phyloP scores from a whole-genome alignment of 129 eudicot species.

The Tanacetum coccineum region DNA sequence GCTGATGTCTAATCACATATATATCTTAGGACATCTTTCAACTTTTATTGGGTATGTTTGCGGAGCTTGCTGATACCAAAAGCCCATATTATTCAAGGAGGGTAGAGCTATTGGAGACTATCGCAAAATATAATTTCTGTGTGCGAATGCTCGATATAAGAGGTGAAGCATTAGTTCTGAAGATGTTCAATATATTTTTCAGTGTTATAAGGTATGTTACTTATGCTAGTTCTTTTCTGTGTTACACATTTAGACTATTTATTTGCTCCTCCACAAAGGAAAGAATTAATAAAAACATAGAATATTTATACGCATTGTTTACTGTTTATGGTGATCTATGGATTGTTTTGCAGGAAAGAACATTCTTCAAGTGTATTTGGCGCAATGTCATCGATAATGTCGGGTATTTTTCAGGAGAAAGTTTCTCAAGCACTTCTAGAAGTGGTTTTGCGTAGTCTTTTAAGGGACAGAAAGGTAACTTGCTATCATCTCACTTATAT shows the following conservation, averaged over 20 bases:
- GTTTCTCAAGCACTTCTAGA: conserved; percentile 61
- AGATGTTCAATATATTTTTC: conserved; percentile 77
- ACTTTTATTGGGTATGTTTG: conserved; percentile 71
- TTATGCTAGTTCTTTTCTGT: neutral
- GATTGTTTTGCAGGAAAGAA: conserved; percentile 55
- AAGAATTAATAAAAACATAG: neutral
- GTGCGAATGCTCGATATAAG: conserved; percentile 73
- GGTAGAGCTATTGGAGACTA: conserved; percentile 71
- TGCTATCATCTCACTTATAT: conserved; percentile 13
- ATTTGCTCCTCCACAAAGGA: conserved; percentile 2
- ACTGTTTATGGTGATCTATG: conserved; percentile 12
- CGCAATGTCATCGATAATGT: conserved; percentile 73
- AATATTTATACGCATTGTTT: neutral
- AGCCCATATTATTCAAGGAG: conserved; percentile 69
- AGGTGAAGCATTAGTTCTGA: conserved; percentile 62
- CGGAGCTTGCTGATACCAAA: conserved; percentile 60
- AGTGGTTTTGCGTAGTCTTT: conserved; percentile 64
- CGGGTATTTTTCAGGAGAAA: conserved; percentile 62
- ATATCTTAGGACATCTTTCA: conserved; percentile 61
- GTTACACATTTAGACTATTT: conserved; percentile 15
- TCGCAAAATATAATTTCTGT: conserved; percentile 68
- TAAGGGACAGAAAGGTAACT: conserved; percentile 66
- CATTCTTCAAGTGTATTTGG: conserved; percentile 57
- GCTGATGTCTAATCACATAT: conserved; percentile 22
- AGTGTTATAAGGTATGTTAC: conserved; percentile 58